A percentile compares a stretch with the other conserved stretches of the same genome.
phyloP scores from a whole-genome alignment of 208 protist genomes.

The Balamuthia mandrillaris region DNA sequence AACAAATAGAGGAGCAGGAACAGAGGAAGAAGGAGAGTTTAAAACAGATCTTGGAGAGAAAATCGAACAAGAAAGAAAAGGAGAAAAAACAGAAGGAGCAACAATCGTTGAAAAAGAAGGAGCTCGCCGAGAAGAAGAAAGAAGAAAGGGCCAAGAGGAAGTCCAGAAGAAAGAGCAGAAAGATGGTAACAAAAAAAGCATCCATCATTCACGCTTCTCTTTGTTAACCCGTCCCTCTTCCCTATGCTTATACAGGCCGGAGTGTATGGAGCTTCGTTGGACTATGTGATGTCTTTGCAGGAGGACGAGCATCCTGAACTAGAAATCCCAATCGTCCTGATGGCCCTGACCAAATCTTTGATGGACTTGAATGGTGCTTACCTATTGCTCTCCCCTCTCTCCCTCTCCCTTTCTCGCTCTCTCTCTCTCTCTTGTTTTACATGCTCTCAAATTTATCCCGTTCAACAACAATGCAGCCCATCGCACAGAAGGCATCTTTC shows the following conservation, averaged over 20 bases:
- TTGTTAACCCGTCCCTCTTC: too few relatives aligned
- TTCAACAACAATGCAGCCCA: neutral
- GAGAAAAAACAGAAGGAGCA: too few relatives aligned
- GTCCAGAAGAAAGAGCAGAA: neutral
- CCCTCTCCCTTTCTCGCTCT: neutral
- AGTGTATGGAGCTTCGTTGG: neutral
- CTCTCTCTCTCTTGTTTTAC: neutral
- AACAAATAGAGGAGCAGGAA: neutral
- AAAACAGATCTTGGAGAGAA: neutral
- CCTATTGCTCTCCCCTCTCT: neutral
- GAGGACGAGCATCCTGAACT: neutral
- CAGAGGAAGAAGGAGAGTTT: neutral
- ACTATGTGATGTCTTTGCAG: conserved; percentile 7
- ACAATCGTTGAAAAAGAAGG: too few relatives aligned
- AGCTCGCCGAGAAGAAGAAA: too few relatives aligned
- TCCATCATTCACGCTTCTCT: too few relatives aligned
- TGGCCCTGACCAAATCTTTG: neutral
- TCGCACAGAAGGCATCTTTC: neutral
- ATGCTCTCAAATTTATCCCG: neutral
- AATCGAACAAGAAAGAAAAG: too few relatives aligned
- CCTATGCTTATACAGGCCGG: too few relatives aligned
- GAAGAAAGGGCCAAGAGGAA: neutral
- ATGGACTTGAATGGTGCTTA: neutral
- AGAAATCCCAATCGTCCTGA: neutral
- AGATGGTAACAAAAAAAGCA: neutral